Conservation (phyloP, 306 rosid species). For the Glycine soja region DNA sequence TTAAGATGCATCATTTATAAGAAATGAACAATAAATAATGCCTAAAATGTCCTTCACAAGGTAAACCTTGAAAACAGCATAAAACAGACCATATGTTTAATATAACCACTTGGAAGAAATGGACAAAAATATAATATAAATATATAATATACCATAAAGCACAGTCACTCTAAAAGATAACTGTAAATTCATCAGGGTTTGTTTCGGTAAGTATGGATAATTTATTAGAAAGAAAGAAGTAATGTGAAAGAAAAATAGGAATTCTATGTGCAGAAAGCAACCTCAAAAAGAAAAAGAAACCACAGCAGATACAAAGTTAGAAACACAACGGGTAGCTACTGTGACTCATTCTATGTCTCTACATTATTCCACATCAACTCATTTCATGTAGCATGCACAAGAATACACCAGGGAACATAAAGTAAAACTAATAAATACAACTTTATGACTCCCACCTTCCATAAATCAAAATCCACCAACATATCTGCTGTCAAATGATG, state of each 20-base stretch:
- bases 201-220: not conserved
- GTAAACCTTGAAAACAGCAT: constrained; percentile 74
- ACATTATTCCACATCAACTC: constrained; percentile 4
- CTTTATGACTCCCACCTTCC: constrained; percentile 7
- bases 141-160: not conserved
- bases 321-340: constrained; percentile 10
- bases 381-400: constrained; percentile 20
- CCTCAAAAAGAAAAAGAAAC: constrained; percentile 13
- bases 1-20: constrained; percentile 33
- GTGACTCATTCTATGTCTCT: not conserved
- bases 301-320: constrained; percentile 16
- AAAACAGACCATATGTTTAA: constrained; percentile 37
- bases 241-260: not conserved
- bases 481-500: constrained; percentile 1
- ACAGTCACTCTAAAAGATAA: constrained; percentile 17
- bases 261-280: constrained; percentile 14
- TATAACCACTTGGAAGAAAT: constrained; percentile 31
- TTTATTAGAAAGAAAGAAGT: not conserved
- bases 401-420: not conserved
- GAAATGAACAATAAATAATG: constrained; percentile 52
- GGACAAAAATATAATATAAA: constrained; percentile 1
- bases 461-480: constrained; percentile 25
- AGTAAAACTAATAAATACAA: constrained; percentile 1
- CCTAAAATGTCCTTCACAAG: constrained; percentile 70
- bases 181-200: not conserved